These are phyloP conservation scores for Paulownia fortunei DNA, from an alignment of 257 asterid species.

Conservation along the genomic window DNA sequence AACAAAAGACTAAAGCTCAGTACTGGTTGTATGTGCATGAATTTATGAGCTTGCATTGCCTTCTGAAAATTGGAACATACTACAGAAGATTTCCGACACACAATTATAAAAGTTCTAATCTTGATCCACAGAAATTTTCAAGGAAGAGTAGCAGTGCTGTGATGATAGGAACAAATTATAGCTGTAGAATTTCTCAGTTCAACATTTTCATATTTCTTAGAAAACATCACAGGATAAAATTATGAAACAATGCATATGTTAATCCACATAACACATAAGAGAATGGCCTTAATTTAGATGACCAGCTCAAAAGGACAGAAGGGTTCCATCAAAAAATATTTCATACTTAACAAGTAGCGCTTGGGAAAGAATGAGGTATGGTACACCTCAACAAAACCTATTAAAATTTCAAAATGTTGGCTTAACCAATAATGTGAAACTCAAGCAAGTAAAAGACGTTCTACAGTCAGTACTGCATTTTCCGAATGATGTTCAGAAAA, in stretches of 20 bases:
- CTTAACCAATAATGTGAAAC: neutral
- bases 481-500: neutral
- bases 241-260: neutral
- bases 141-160: neutral
- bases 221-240: neutral
- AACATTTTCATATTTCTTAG: neutral
- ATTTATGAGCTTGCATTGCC: neutral
- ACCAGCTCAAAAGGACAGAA: neutral
- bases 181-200: neutral
- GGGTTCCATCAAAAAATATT: neutral
- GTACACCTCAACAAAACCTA: neutral
- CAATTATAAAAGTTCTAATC: neutral
- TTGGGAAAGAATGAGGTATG: neutral
- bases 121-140: neutral
- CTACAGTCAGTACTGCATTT: neutral
- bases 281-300: too few relatives aligned
- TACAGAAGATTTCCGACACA: neutral
- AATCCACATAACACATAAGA: too few relatives aligned
- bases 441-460: neutral
- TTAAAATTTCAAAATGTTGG: neutral
- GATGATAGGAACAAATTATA: neutral
- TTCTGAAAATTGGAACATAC: neutral
- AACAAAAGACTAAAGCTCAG: slow-evolving; percentile 37
- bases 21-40: slow-evolving; percentile 8
- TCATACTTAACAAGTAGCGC: neutral